Evolutionary conservation across 2,329 filamentous ascomycete species (phyloP), one percentile per base, ranked within the genome.

Genomic region (Aureobasidium sp.): DNA sequence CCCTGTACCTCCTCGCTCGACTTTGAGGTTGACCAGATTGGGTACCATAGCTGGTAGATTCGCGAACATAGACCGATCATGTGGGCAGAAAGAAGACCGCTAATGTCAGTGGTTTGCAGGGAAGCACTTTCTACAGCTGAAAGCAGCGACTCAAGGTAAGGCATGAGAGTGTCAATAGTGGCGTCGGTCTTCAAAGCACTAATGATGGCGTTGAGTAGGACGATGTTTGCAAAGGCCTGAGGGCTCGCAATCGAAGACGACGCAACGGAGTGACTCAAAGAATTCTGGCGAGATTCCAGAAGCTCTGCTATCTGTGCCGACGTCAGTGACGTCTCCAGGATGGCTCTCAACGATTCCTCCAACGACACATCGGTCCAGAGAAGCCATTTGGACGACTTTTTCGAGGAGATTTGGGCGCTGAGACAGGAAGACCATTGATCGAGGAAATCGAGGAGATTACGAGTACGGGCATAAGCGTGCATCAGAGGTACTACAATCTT

Each of bases 391-490:
- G 47, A 60, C 15, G 37, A 21, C 25, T 45, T 29, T 10, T 37
- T 29, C 1, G 23, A 15, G 1, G 35, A 42, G 3, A 54, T 15
- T 11, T 60, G 50, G 21, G 45, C 17, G 50, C 55, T n/a, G 29
- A 71, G 64, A 54, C 70, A 64, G n/a, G 61, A 40, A 9, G 64
- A 61, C 70, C 70, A 72, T 10, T 67, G 55, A 15, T 68, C 61
- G 9, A 72, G 46, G 35, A 73, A 71, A 1, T 58, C 59, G 13
- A 29, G n/a, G 6, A 72, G 61, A 21, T 65, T 64, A 10, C 70
- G 64, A n/a, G 62, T 65, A 19, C 61, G 64, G 1, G 67, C 67
- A 59, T 68, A 70, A 2, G 69, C 68, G 17, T 63, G 64, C 64
- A 74, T 68, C n/a, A 71, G 60, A 10, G 70, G 69, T 1, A 67